Evolutionary conservation across 1,284 basidiomycete genomes (phyloP).

Genomic region (Tylopilus orsonianus): DNA sequence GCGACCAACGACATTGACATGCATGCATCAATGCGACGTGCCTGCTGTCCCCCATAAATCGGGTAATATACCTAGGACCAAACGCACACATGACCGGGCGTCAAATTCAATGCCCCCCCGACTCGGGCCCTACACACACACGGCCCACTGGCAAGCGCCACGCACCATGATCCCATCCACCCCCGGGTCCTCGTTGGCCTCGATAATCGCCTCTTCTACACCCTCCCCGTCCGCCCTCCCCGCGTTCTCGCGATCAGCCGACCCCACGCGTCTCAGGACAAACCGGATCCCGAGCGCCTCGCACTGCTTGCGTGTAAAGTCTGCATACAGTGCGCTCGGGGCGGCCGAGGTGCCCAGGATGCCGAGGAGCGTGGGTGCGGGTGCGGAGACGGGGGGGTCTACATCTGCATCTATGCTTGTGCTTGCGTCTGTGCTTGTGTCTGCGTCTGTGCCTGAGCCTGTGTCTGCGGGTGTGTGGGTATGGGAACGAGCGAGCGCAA

Average conservation of each 20-base stretch:
- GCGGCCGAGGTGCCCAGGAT: constrained; percentile 87
- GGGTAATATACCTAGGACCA: constrained; percentile 93
- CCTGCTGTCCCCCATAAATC: constrained; percentile 85
- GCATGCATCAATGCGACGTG: too few relatives aligned
- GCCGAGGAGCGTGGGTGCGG: constrained; percentile 70
- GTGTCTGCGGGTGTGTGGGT: too few relatives aligned
- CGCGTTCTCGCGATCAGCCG: constrained; percentile 44
- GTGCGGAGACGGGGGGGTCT: neutral
- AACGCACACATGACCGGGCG: too few relatives aligned
- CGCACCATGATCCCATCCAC: constrained; percentile 96
- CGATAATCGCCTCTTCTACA: constrained; percentile 93
- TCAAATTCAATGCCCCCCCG: too few relatives aligned
- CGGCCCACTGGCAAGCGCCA: neutral
- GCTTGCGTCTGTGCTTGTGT: too few relatives aligned
- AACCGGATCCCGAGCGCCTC: constrained; percentile 87
- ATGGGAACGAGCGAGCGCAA: neutral
- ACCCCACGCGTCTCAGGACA: constrained; percentile 72
- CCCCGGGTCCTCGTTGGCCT: constrained; percentile 84
- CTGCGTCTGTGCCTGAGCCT: too few relatives aligned
- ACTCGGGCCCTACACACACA: neutral
- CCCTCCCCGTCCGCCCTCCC: constrained; percentile 54
- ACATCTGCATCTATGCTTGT: too few relatives aligned
- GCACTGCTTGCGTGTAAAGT: constrained; percentile 93
- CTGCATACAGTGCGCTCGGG: constrained; percentile 89
- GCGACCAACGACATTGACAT: too few relatives aligned